A percentile compares a stretch with the other conserved stretches of the same genome.
phyloP scores from a whole-genome alignment of 2,329 filamentous ascomycete genomes.

The Ophiocordyceps camponoti-leonardi region DNA sequence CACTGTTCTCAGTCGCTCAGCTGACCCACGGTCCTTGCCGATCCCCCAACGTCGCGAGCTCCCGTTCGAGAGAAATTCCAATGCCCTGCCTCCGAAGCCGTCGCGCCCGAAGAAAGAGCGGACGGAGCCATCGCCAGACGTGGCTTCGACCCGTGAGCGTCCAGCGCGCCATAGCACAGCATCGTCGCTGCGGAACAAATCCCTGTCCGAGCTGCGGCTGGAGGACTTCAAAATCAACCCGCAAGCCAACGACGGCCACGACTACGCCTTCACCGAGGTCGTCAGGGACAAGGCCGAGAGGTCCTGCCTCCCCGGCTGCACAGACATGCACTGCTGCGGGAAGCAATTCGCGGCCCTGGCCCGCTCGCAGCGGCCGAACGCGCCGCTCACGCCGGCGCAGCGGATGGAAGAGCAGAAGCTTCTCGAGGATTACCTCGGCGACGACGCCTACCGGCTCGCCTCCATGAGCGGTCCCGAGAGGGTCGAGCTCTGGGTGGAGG shows the following conservation, averaged over 20 bases:
- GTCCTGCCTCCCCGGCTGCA: slow-evolving; percentile 57
- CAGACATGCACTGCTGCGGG: slow-evolving; percentile 60
- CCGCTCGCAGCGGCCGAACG: slow-evolving; percentile 25
- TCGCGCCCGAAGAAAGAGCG: neutral
- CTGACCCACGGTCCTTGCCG: slow-evolving; percentile 8
- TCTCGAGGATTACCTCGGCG: slow-evolving; percentile 39
- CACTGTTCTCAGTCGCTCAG: slow-evolving; percentile 10
- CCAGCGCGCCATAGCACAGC: neutral
- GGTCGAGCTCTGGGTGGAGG: slow-evolving; percentile 53
- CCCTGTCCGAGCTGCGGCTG: slow-evolving; percentile 37
- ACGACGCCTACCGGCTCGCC: slow-evolving; percentile 39
- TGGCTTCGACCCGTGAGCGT: neutral
- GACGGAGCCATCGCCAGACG: neutral
- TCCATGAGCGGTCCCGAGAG: slow-evolving; percentile 43
- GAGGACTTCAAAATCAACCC: slow-evolving; percentile 77
- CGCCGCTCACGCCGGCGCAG: slow-evolving; percentile 17
- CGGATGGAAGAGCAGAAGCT: slow-evolving; percentile 27
- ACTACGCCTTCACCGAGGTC: slow-evolving; percentile 59
- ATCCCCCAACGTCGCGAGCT: slow-evolving; percentile 24
- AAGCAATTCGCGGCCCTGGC: slow-evolving; percentile 53
- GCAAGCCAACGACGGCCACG: slow-evolving; percentile 47
- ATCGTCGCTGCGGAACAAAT: slow-evolving; percentile 36
- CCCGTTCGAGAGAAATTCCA: slow-evolving; percentile 16
- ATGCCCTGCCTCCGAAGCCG: slow-evolving; percentile 1
- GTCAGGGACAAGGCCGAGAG: slow-evolving; percentile 54